Percentiles rank a stretch among this genome's conserved stretches.
These are phyloP conservation scores for Talaromyces marneffei DNA, from an alignment of 2,329 filamentous ascomycete species.

Conservation along the genomic window DNA sequence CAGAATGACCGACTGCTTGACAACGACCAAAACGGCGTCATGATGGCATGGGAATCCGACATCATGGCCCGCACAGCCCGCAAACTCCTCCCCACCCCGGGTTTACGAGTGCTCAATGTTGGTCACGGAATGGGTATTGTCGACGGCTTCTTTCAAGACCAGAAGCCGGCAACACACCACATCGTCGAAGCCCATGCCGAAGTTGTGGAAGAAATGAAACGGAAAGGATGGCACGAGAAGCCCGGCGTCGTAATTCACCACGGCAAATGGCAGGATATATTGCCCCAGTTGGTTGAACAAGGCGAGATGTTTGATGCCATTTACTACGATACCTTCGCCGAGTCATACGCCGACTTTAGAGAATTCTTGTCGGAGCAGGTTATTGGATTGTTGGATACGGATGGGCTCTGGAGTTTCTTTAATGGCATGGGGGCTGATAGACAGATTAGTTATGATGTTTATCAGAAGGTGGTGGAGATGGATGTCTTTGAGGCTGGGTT, in stretches of 20 bases:
- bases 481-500: slow-evolving; percentile 83
- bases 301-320: slow-evolving; percentile 76
- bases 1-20: slow-evolving; percentile 64
- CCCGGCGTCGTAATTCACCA: slow-evolving; percentile 56
- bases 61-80: slow-evolving; percentile 77
- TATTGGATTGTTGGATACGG: slow-evolving; percentile 61
- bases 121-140: slow-evolving; percentile 91
- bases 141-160: slow-evolving; percentile 67
- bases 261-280: slow-evolving; percentile 75
- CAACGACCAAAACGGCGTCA: slow-evolving; percentile 71
- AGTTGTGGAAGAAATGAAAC: slow-evolving; percentile 63
- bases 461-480: slow-evolving; percentile 85
- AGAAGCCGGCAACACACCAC: slow-evolving; percentile 65
- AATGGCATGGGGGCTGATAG: slow-evolving; percentile 83
- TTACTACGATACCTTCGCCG: slow-evolving; percentile 97
- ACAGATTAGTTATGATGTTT: slow-evolving; percentile 92
- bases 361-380: slow-evolving; percentile 85
- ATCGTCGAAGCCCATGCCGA: slow-evolving; percentile 80
- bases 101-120: slow-evolving; percentile 72
- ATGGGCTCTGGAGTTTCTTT: slow-evolving; percentile 58
- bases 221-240: slow-evolving; percentile 62
- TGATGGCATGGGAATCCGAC: slow-evolving; percentile 88
- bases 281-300: slow-evolving; percentile 61
- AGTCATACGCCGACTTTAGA: slow-evolving; percentile 80
- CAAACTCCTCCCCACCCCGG: slow-evolving; percentile 55